Base-by-base conservation (phyloP, 2,329 filamentous ascomycete species). In the Tolypocladium endophyticum region DNA sequence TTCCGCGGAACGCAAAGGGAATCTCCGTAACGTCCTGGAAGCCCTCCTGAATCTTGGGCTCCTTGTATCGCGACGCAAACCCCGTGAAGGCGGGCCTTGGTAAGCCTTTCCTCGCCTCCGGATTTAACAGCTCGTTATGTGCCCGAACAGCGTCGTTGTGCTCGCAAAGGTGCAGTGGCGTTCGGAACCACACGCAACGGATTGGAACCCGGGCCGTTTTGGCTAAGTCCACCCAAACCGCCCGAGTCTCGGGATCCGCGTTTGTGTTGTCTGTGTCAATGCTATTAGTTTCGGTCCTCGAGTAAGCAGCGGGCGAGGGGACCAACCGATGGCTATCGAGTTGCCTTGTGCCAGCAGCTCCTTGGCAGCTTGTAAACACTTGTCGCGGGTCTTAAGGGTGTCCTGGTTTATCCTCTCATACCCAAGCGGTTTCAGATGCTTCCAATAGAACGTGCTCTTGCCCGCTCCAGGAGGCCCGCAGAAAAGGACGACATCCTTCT, bases 361-460 rank as follows among this genome's bases (percentile, higher is more conserved):
- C 56, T 77, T 80, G 18, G 92, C 91, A 30, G 82, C 83, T 72
- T 90, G 89, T 61, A 97, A 74, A 71, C 86, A 88, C 66, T 84
- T 87, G 55, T 86, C 81, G 61, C 81, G 77, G 63, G 84, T 87
- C 73, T 96, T 96, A 55, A 97, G 79, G 1, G 81, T 83, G 72
- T 97, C 94, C 75, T 97, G 94, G 67, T 97, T 99, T 36, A 97
- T 84, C 55, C 94, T 84, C 69, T 85, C 83, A 70, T 96, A 97
- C 4, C 87, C 89, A 35, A 94, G 74, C 30, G 89, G 88, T 70
- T 92, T 80, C 41, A 97, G 77, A 64, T 89, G 77, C 62, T 82
- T 86, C 85, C 87, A 90, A 74, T 88, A 97, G 68, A 94, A 96
- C 0, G 91, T 93, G 45, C 90, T 96, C 74, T 99, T 97, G 23